phyloP scores from a whole-genome alignment of 208 protist species.

The Trichomonas tenax region DNA sequence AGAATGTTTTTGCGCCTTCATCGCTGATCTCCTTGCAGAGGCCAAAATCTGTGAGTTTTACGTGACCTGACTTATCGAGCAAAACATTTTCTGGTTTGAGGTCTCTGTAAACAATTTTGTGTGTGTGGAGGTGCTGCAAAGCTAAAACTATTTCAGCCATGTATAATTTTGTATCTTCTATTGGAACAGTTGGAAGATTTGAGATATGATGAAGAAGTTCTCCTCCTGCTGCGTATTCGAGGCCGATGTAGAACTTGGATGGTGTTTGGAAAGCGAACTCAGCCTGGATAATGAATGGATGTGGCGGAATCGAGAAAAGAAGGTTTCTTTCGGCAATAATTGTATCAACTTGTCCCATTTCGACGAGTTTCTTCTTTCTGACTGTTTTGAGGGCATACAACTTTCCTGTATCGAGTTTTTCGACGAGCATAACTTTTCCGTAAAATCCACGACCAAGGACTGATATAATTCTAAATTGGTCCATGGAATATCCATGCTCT shows the following conservation, averaged over 20 bases:
- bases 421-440: constrained; percentile 11
- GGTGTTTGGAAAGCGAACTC: background rate
- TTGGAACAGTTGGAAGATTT: background rate
- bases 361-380: background rate
- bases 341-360: background rate
- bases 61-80: background rate
- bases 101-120: background rate
- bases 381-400: background rate
- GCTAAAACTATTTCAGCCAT: background rate
- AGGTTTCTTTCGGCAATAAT: background rate
- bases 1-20: background rate
- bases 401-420: background rate
- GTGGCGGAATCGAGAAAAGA: background rate
- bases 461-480: background rate
- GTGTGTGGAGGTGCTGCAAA: background rate
- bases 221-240: background rate
- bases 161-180: background rate
- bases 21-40: background rate
- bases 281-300: background rate
- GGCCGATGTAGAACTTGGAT: background rate
- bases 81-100: constrained; percentile 1
- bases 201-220: background rate
- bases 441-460: constrained; percentile 1
- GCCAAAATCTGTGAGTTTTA: background rate
- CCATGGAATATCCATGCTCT: background rate